Evolutionary conservation across 2,329 filamentous ascomycete genomes (phyloP).

Genomic region (Penicillium sp.): DNA sequence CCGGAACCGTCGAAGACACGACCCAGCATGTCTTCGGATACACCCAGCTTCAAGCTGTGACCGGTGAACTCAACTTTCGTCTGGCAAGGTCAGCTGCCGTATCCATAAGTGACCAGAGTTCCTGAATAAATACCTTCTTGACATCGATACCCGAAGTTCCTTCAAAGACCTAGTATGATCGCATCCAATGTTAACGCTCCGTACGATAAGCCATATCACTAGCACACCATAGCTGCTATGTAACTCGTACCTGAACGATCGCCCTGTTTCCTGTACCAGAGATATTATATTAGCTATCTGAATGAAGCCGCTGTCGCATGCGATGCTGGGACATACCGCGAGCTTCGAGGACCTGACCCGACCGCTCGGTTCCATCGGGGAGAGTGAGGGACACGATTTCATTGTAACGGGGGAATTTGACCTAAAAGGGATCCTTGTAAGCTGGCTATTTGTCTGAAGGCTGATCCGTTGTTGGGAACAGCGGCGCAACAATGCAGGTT

Average conservation of each 20-base stretch:
- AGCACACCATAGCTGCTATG: too few species aligned
- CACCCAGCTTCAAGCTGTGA: slow-evolving; percentile 93
- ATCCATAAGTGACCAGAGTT: slow-evolving; percentile 6
- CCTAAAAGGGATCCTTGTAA: too few species aligned
- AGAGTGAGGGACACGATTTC: slow-evolving; percentile 95
- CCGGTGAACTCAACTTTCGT: slow-evolving; percentile 96
- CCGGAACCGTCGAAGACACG: slow-evolving; percentile 98
- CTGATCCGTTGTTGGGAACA: too few species aligned
- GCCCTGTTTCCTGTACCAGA: slow-evolving; percentile 66
- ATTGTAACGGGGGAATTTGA: slow-evolving; percentile 94
- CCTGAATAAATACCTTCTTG: slow-evolving; percentile 76
- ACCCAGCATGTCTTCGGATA: slow-evolving; percentile 98
- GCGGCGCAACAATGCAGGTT: too few species aligned
- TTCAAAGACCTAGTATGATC: slow-evolving; percentile 89
- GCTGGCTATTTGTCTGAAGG: slow-evolving; percentile 64
- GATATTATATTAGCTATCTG: slow-evolving; percentile 14
- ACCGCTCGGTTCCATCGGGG: slow-evolving; percentile 85
- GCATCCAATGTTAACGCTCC: too few species aligned
- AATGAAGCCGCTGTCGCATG: background rate
- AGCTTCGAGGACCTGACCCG: slow-evolving; percentile 92
- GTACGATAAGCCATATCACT: too few species aligned
- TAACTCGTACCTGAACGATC: slow-evolving; percentile 85
- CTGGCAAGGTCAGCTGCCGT: slow-evolving; percentile 42
- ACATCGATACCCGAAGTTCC: slow-evolving; percentile 96
- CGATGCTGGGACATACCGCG: slow-evolving; percentile 68